Base-by-base conservation (phyloP, 192 early-diverging fungal species). In the Coemansia sp. region DNA sequence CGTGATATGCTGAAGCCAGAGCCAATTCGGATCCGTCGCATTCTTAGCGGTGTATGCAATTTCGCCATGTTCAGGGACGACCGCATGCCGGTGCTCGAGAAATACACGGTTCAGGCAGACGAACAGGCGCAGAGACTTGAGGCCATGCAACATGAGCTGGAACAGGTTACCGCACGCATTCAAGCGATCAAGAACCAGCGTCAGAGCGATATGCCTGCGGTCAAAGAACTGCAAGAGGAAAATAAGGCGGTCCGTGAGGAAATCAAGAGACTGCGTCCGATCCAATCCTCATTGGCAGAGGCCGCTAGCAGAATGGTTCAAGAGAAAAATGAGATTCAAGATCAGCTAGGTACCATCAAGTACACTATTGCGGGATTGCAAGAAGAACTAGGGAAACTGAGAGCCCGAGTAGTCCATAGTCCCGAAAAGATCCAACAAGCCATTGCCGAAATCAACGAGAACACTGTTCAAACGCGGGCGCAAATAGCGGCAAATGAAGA, bases 31-130 rank as follows among this genome's bases (percentile, higher is more conserved):
- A 75, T 93, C 29, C 72, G 88, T 0, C 75, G 83, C n/a, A 85
- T 92, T n/a, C 81, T 96, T 10, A 91, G 89, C 72, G 90, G 86
- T 7, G 78, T 94, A 25, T 93, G 93, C 67, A 96, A 96, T 69
- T 96, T 93, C 84, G 89, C 88, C 56, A 95, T 92, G 79, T 96
- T 96, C 68, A 79, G 92, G 21, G 92, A 94, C 58, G 89, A 94
- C 64, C 80, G 87, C 7, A 78, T 93, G 77, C 80, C 73, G 2
- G 69, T 88, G 0, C 83, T 86, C 57, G 89, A 93, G 62, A 75
- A 85, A 45, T 88, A 84, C 68, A 87, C 85, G 2, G 63, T 69
- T 33, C 79, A 88, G 70, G 75, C 86, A 1, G 91, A 84, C 31
- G 67, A 75, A 49, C 84, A 71, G 63, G 68, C 53, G 0, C 72